A percentile compares a stretch with the other conserved stretches of the same genome.
Evolutionary conservation across 2,329 filamentous ascomycete species (phyloP).

Genomic region (Cladosporium cucumerinum): DNA sequence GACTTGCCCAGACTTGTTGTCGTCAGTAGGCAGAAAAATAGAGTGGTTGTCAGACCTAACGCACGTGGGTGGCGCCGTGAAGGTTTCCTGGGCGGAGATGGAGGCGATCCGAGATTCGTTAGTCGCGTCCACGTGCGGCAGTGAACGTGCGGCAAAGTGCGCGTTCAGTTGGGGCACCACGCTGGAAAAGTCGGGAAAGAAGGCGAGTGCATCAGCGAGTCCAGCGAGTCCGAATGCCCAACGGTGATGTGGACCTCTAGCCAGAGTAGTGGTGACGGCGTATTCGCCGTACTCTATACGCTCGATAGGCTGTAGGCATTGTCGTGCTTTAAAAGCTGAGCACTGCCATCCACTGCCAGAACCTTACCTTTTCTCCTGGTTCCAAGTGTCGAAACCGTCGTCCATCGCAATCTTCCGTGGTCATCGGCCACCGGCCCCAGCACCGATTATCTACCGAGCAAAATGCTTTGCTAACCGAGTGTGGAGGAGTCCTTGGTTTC

Average conservation of each 20-base stretch:
- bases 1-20: background rate
- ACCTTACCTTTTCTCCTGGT: background rate
- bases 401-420: background rate
- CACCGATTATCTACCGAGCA: background rate
- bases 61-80: conserved; percentile 12
- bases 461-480: background rate
- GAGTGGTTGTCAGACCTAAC: background rate
- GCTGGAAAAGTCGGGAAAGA: background rate
- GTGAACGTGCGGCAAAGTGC: background rate
- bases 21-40: background rate
- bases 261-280: background rate
- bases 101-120: background rate
- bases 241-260: background rate
- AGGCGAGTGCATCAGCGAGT: background rate
- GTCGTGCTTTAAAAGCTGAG: background rate
- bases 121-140: background rate
- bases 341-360: background rate
- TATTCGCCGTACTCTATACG: background rate
- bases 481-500: background rate
- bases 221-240: background rate
- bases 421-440: background rate
- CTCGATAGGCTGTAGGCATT: background rate
- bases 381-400: background rate
- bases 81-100: conserved; percentile 3
- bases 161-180: background rate